These are phyloP conservation scores for Ehretia macrophylla DNA, from an alignment of 257 asterid species.

Conservation along the genomic window DNA sequence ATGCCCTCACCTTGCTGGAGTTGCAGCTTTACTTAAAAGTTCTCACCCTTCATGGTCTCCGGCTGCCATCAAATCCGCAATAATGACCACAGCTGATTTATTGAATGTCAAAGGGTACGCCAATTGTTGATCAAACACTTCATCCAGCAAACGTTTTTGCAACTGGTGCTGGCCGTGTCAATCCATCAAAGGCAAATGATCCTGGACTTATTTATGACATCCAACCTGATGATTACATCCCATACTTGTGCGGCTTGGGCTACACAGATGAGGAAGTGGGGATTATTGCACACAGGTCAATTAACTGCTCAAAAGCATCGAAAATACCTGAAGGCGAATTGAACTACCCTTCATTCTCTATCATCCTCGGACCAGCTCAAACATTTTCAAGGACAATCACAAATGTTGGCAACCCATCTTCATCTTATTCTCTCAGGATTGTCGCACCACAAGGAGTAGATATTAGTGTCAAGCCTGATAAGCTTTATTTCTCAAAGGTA, in stretches of 20 bases:
- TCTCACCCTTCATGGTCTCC: conserved; percentile 38
- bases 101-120: conserved; percentile 4
- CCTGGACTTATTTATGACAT: conserved; percentile 35
- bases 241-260: conserved; percentile 28
- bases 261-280: conserved; percentile 28
- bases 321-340: conserved; percentile 27
- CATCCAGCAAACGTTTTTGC: conserved; percentile 22
- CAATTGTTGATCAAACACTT: conserved; percentile 22
- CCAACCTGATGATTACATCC: conserved; percentile 20
- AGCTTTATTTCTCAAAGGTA: conserved; percentile 20
- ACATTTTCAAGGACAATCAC: conserved; percentile 34
- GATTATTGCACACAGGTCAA: conserved; percentile 7
- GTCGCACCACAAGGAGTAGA: conserved; percentile 25
- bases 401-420: conserved; percentile 33
- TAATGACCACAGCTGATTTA: conserved; percentile 26
- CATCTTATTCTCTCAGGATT: conserved; percentile 21
- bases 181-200: conserved; percentile 32
- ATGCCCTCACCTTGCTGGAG: conserved; percentile 31
- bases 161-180: conserved; percentile 32
- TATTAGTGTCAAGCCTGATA: conserved; percentile 22
- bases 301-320: conserved; percentile 16
- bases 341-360: conserved; percentile 38
- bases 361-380: conserved; percentile 21
- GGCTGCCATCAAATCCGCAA: conserved; percentile 30
- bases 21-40: conserved; percentile 29